Conservation (phyloP, 2,329 filamentous ascomycete genomes). For the Paraphaeosphaeria sporulosa region DNA sequence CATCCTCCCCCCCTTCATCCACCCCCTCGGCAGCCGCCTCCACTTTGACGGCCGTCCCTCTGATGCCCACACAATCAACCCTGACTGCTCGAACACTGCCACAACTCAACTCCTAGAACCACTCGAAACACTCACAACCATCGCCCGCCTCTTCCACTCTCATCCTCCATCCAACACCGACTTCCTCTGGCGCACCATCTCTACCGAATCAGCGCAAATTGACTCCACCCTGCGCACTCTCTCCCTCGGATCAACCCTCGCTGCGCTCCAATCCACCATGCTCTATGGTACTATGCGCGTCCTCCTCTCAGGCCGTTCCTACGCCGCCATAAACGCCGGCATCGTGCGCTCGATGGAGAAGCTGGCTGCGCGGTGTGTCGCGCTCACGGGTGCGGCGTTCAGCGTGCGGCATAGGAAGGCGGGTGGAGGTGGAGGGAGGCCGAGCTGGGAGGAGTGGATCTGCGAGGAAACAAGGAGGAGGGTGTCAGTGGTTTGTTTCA, state of each 20-base stretch:
- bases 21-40: conserved; percentile 3
- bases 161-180: neutral
- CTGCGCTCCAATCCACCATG: conserved; percentile 1
- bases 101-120: neutral
- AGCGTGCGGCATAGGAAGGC: conserved; percentile 9
- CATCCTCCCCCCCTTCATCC: conserved; percentile 12
- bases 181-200: conserved; percentile 1
- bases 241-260: neutral
- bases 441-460: conserved; percentile 15
- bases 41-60: conserved; percentile 1
- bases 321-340: neutral
- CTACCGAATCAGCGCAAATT: neutral
- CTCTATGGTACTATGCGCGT: conserved; percentile 4
- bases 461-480: conserved; percentile 11
- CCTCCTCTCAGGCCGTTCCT: neutral
- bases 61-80: too few species aligned
- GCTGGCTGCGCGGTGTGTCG: neutral
- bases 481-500: conserved; percentile 1
- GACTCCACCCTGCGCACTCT: neutral
- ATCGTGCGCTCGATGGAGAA: conserved; percentile 5
- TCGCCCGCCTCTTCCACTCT: neutral
- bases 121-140: neutral
- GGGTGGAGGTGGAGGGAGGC: neutral
- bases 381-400: neutral
- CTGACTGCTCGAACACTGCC: too few species aligned